Conservation (phyloP, 257 asterid genomes). For the Lantana camara region DNA sequence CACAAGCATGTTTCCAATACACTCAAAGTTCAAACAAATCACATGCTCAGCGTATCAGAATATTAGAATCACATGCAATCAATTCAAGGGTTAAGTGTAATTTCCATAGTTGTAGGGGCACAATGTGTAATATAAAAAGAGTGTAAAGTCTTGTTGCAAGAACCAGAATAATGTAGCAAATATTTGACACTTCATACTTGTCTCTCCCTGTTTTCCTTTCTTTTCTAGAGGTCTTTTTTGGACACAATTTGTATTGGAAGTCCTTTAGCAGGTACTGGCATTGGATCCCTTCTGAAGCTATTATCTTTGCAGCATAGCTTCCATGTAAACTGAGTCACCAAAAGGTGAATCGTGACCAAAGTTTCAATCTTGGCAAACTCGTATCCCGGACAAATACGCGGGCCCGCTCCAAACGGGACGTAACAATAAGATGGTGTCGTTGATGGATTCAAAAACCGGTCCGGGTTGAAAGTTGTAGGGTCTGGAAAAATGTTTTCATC, state of each 20-base stretch:
- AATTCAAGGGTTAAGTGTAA: no score
- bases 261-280: constrained; percentile 47
- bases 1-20: no score
- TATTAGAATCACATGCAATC: no score
- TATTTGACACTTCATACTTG: no score
- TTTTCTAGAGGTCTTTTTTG: no score
- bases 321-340: constrained; percentile 46
- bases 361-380: constrained; percentile 58
- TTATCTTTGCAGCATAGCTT: constrained; percentile 40
- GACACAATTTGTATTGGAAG: constrained; percentile 40
- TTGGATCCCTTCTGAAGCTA: constrained; percentile 42
- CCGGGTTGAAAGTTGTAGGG: constrained; percentile 45
- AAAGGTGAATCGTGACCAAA: constrained; percentile 42
- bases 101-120: no score
- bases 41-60: no score
- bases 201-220: no score
- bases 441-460: constrained; percentile 29
- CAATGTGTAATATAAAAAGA: no score
- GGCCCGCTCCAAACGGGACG: constrained; percentile 55
- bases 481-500: constrained; percentile 53
- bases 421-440: constrained; percentile 52
- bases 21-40: no score
- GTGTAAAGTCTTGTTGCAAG: no score
- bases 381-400: constrained; percentile 56
- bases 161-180: no score